Evolutionary conservation across 768 basidiomycete genomes (phyloP).

Genomic region (Suillus occidentalis): DNA sequence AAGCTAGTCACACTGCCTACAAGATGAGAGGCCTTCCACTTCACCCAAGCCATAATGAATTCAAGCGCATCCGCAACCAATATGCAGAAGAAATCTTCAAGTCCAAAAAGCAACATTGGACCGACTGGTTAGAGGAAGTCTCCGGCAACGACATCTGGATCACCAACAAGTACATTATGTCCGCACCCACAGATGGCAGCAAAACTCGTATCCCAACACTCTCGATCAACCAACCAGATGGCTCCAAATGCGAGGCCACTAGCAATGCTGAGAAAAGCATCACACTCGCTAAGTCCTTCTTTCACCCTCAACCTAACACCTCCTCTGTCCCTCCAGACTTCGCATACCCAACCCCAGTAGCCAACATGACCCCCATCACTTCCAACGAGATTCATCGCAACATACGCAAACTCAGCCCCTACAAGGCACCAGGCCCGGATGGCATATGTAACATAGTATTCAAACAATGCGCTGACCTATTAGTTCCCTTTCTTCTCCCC

Average conservation of each 20-base stretch:
- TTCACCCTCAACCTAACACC: neutral
- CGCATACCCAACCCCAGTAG: neutral
- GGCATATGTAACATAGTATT: constrained; percentile 25
- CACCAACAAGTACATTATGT: neutral
- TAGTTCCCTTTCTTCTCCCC: neutral
- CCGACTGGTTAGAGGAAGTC: constrained; percentile 12
- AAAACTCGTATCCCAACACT: neutral
- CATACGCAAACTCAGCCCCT: neutral
- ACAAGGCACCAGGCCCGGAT: neutral
- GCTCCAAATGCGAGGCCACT: neutral
- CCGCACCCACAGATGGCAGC: neutral
- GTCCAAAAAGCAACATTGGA: constrained; percentile 20
- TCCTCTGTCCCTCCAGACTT: neutral
- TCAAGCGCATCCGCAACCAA: neutral
- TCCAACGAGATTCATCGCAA: neutral
- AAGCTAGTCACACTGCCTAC: neutral
- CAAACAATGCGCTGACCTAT: constrained; percentile 5
- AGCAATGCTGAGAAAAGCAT: neutral
- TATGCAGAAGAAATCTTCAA: neutral
- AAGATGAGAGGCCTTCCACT: neutral
- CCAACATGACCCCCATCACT: neutral
- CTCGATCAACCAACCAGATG: accelerated
- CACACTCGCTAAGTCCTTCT: neutral
- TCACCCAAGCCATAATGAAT: neutral
- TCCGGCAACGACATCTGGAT: neutral